These are phyloP conservation scores for Golubevia pallescens DNA, from an alignment of 1,284 basidiomycete species.

Conservation along the genomic window DNA sequence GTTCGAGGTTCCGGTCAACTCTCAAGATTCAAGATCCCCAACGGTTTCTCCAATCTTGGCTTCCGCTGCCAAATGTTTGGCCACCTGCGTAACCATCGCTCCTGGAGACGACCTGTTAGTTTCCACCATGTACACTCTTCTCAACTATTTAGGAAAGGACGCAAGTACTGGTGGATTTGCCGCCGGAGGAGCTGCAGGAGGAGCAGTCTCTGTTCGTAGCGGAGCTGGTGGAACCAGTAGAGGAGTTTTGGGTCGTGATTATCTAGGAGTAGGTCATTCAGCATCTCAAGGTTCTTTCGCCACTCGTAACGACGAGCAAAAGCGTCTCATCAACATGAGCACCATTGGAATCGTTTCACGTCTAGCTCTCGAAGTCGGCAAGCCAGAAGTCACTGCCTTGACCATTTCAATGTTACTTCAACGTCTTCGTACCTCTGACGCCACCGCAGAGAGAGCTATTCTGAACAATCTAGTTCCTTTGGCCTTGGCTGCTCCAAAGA, in stretches of 20 bases:
- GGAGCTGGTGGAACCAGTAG: slow-evolving; percentile 71
- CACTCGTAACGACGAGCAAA: slow-evolving; percentile 77
- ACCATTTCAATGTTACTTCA: slow-evolving; percentile 87
- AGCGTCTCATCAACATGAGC: slow-evolving; percentile 81
- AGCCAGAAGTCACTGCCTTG: slow-evolving; percentile 47
- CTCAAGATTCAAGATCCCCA: slow-evolving; percentile 69
- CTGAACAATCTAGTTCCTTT: slow-evolving; percentile 89
- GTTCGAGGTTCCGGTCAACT: slow-evolving; percentile 81
- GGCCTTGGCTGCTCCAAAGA: slow-evolving; percentile 78
- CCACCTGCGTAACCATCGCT: slow-evolving; percentile 85
- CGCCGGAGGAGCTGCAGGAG: slow-evolving; percentile 65
- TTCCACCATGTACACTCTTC: slow-evolving; percentile 92
- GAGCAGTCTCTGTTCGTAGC: slow-evolving; percentile 68
- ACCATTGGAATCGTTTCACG: slow-evolving; percentile 70
- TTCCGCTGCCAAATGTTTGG: slow-evolving; percentile 86
- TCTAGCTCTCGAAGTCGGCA: slow-evolving; percentile 47
- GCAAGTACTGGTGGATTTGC: slow-evolving; percentile 65
- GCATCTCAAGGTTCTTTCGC: slow-evolving; percentile 31
- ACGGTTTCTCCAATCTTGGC: slow-evolving; percentile 76
- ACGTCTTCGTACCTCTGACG: slow-evolving; percentile 80
- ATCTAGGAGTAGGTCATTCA: slow-evolving; percentile 20
- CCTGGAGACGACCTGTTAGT: slow-evolving; percentile 88
- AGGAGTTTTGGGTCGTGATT: slow-evolving; percentile 68
- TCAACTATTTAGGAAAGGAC: slow-evolving; percentile 87
- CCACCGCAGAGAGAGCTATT: slow-evolving; percentile 85